Base-by-base conservation (phyloP, 2,329 filamentous ascomycete species). In the Aspergillus sp. region DNA sequence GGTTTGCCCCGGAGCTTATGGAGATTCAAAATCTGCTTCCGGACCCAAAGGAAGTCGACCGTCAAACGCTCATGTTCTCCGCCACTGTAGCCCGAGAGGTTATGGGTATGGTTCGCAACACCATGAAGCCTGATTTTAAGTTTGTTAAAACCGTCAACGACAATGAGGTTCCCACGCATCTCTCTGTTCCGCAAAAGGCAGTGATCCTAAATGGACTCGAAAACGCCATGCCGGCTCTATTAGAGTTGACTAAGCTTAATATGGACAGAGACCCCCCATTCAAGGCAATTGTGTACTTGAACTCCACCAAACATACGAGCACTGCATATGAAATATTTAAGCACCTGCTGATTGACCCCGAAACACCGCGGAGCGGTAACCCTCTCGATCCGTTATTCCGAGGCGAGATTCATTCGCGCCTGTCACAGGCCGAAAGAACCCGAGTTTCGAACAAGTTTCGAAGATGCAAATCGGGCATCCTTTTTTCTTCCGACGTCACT, bases 271-370 rank as follows among this genome's bases (percentile, higher is more conserved):
- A 61, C 68, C 74, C 61, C 76, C 90, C 91, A 0, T 97, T 98
- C 84, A 99, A 99, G 81, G 91, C 91, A n/a, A 96, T 99, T 59
- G 80, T 96, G 42, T 99, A 96, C 78, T 89, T 93, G 72, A 90
- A 90, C 67, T 91, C 89, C 20, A 96, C 89, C 1, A 83, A 85
- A 22, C 82, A 89, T 62, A 90, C 92, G 44, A 81, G 87, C 56
- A 78, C 92, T 48, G 85, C 85, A 20, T 77, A 81, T 18, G 78
- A 82, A 15, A 76, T 88, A 20, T 84, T 92, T 52, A 74, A 78
- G 56, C 78, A 79, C 32, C 76, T 86, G 49, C 69, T 69, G 24
- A 68, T 48, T n/a, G 53, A 73, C 13, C 71, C 74, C 9, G 69
- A 71, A 50, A 56, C 68, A 32, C 58, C 49, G 24, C 70, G 66